These are phyloP conservation scores for Chaetomidium leptoderma DNA, from an alignment of 495 filamentous ascomycete genomes.

Conservation along the genomic window DNA sequence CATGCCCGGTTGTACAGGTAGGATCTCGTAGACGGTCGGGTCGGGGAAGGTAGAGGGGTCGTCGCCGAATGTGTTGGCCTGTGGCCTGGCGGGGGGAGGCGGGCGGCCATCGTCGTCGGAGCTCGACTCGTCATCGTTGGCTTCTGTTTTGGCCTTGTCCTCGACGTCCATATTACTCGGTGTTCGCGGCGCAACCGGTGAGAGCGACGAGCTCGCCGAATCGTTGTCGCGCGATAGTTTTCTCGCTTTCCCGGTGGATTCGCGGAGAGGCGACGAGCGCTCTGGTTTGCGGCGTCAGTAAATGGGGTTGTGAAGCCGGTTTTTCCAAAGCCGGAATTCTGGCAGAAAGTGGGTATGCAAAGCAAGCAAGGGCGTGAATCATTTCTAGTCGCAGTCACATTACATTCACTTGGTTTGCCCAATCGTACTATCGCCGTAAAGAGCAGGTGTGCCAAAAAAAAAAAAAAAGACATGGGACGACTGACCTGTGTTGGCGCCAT, in stretches of 20 bases:
- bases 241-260: conserved; percentile 39
- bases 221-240: conserved; percentile 50
- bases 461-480: conserved; percentile 19
- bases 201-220: conserved; percentile 63
- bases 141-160: conserved; percentile 46
- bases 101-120: conserved; percentile 74
- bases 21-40: conserved; percentile 91
- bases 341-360: conserved; percentile 9
- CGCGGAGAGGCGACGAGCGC: conserved; percentile 45
- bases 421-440: not conserved
- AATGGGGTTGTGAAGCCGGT: conserved; percentile 7
- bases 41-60: conserved; percentile 90
- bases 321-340: not conserved
- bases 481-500: conserved; percentile 64
- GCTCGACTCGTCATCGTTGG: conserved; percentile 53
- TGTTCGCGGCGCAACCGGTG: conserved; percentile 48
- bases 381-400: not conserved
- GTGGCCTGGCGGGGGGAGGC: conserved; percentile 69
- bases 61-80: conserved; percentile 78
- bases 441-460: not conserved
- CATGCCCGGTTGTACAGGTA: conserved; percentile 65
- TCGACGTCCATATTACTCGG: conserved; percentile 49
- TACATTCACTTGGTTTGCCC: not conserved
- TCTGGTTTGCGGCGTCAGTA: conserved; percentile 27
- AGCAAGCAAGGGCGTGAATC: too few relatives aligned